Evolutionary conservation across 805 yeast species (phyloP), one percentile per base, ranked within the genome.

Genomic region (Starmerella bombi): DNA sequence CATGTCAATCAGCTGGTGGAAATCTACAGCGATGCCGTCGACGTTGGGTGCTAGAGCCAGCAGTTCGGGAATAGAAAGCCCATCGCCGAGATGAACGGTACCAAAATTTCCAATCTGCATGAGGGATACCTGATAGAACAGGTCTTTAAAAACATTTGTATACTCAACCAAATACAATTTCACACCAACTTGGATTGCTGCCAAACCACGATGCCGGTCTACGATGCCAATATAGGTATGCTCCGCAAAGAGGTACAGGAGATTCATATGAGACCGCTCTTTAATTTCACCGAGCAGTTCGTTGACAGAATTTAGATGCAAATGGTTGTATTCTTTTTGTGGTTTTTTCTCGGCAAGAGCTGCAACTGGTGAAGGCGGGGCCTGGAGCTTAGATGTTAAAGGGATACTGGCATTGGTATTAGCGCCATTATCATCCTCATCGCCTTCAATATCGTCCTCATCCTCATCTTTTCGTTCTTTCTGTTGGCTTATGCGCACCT

Each of bases 51-150:
- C 37, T 8, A 52, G 32, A 4, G 51, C 49, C 8, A 76, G 52
- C 4, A 74, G 49, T 1, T 63, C 61, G 10, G 51, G 45, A 0
- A 71, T 47, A 8, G 63, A 47, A 6, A 70, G 37, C 3, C 61
- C 59, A 3, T 56, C 53, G 37, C 44, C 58, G 1, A 77, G 57
- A 19, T 57, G 52, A 1, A 78, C 63, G 5, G 57, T 58, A 1
- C 98, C 97, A 60, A 74, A 88, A 54, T 85, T 86, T 32, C 79
- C 72, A 59, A 91, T 84, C 44, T 82, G 83, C 1, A 78, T 61
- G 12, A 91, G 59, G 0, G 80, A 84, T 4, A 80, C 61, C 52
- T 91, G 96, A 58, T 85, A 91, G 52, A 80, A 85, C 41, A 84
- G 64, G 46, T 81, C 83, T 44, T 62, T 59, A 22, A 77, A 65